A percentile compares a stretch with the other conserved stretches of the same genome.
Evolutionary conservation across 352 stramenopile species (phyloP).

Genomic region (Phytophthora aleatoria): DNA sequence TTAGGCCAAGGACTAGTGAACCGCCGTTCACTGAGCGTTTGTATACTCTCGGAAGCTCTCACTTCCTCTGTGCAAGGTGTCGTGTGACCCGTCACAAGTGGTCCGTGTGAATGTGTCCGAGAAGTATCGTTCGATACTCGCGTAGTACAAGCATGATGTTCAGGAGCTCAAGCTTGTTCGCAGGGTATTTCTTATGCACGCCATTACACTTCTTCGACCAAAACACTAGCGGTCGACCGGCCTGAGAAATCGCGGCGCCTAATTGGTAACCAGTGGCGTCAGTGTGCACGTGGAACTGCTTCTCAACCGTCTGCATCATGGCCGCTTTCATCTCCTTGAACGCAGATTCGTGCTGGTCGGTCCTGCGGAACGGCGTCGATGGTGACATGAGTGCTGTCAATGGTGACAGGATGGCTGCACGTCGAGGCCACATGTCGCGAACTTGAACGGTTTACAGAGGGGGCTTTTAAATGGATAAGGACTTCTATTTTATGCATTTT

Average conservation of each 20-base stretch:
- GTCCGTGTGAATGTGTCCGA: constrained; percentile 6
- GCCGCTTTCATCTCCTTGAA: not conserved
- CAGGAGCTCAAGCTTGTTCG: not conserved
- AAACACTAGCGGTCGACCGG: not conserved
- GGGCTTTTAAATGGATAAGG: no score
- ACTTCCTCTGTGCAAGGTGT: no score
- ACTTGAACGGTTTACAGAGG: no score
- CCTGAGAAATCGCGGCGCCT: not conserved
- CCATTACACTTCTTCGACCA: constrained; percentile 4
- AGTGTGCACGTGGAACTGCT: not conserved
- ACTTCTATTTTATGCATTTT: no score
- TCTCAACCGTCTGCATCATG: not conserved
- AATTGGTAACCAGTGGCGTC: not conserved
- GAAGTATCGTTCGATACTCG: not conserved
- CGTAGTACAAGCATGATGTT: constrained; percentile 1
- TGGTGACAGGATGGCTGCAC: not conserved
- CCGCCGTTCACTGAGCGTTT: no score
- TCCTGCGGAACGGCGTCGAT: not conserved
- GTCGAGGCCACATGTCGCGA: not conserved
- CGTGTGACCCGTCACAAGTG: not conserved
- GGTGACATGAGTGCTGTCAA: not conserved
- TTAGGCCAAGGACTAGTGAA: no score
- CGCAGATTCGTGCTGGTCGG: not conserved
- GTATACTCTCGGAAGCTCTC: no score
- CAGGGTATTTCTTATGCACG: not conserved